Percentiles rank a stretch among this genome's conserved stretches.
These are phyloP conservation scores for Xanthoconium purpureum DNA, from an alignment of 768 basidiomycete species.

Conservation along the genomic window DNA sequence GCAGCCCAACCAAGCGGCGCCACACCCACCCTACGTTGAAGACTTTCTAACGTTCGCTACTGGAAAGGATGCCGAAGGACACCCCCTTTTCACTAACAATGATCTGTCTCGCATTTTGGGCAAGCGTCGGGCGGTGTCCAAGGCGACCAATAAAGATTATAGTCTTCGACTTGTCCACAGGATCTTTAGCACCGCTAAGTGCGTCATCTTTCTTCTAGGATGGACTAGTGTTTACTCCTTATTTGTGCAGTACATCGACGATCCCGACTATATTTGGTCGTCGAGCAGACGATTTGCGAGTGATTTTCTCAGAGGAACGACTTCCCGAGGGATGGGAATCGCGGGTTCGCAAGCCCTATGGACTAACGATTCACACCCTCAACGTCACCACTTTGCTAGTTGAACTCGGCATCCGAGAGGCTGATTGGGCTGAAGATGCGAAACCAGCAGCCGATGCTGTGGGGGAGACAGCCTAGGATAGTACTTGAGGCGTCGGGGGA, in stretches of 20 bases:
- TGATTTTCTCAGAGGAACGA: conserved; percentile 63
- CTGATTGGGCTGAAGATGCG: conserved; percentile 11
- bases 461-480: neutral
- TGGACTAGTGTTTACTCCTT: neutral
- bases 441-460: neutral
- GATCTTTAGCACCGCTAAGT: conserved; percentile 69
- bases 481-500: neutral
- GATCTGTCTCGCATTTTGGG: conserved; percentile 58
- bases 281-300: conserved; percentile 49
- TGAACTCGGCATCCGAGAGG: conserved; percentile 13
- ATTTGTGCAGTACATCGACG: conserved; percentile 50
- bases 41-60: conserved; percentile 58
- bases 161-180: conserved; percentile 49
- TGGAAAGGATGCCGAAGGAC: conserved; percentile 52
- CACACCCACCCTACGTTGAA: conserved; percentile 48
- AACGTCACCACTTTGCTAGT: conserved; percentile 33
- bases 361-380: conserved; percentile 57
- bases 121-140: conserved; percentile 59
- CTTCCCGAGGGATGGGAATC: conserved; percentile 73
- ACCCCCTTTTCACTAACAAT: conserved; percentile 46
- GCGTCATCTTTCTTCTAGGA: conserved; percentile 21
- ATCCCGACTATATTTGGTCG: conserved; percentile 49
- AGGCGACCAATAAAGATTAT: conserved; percentile 55
- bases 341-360: conserved; percentile 47
- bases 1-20: conserved; percentile 51